Percentiles rank a stretch among this genome's conserved stretches.
Conservation (phyloP, 2,329 filamentous ascomycete species). For the Aspergillus thermomutatus region DNA sequence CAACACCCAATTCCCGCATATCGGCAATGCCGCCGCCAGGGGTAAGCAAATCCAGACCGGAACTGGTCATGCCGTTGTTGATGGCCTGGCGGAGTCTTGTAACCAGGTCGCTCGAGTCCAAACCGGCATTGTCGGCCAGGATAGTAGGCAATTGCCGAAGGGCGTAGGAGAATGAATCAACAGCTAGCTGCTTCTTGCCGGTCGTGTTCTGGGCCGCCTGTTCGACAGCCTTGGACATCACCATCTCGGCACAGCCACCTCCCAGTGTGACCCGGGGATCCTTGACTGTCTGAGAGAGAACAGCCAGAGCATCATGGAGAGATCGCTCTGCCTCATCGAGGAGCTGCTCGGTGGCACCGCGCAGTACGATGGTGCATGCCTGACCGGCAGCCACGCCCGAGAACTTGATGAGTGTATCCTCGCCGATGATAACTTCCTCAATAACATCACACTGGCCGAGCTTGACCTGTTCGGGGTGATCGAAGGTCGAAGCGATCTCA, state of each 20-base stretch:
- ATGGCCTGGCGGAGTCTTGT: conserved; percentile 88
- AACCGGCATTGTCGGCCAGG: conserved; percentile 92
- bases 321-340: conserved; percentile 96
- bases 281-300: conserved; percentile 92
- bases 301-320: conserved; percentile 90
- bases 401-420: conserved; percentile 96
- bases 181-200: conserved; percentile 94
- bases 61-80: conserved; percentile 90
- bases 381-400: conserved; percentile 90
- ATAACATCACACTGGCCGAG: conserved; percentile 92
- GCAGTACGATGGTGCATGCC: conserved; percentile 94
- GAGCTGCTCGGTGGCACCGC: conserved; percentile 93
- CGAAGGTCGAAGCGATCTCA: conserved; percentile 96
- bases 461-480: conserved; percentile 96
- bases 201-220: conserved; percentile 88
- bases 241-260: conserved; percentile 95
- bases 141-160: conserved; percentile 94
- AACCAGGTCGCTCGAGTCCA: conserved; percentile 92
- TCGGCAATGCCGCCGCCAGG: conserved; percentile 91
- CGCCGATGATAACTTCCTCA: conserved; percentile 96
- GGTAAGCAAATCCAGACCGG: conserved; percentile 82
- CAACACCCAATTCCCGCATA: conserved; percentile 91
- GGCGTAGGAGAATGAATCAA: conserved; percentile 83
- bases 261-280: conserved; percentile 92
- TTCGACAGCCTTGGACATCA: conserved; percentile 98